Conservation (phyloP, 768 basidiomycete genomes). For the Russula virescens region DNA sequence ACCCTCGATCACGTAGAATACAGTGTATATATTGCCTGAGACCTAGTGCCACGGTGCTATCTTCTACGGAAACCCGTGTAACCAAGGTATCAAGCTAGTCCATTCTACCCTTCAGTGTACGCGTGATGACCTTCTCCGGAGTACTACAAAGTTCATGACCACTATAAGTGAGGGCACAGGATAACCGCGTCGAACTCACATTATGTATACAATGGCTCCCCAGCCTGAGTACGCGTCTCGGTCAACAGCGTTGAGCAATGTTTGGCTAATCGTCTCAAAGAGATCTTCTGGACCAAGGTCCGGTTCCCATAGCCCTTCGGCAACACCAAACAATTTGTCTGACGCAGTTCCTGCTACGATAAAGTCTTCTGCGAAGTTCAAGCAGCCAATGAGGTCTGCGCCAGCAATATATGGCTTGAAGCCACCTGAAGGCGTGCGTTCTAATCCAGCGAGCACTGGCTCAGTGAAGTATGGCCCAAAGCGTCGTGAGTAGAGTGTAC, state of each 20-base stretch:
- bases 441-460: slow-evolving; percentile 91
- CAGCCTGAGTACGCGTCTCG: slow-evolving; percentile 96
- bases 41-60: neutral
- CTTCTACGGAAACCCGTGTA: neutral
- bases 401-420: slow-evolving; percentile 91
- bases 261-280: slow-evolving; percentile 98
- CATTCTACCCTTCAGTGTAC: slow-evolving; percentile 88
- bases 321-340: slow-evolving; percentile 91
- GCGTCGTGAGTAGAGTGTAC: slow-evolving; percentile 91
- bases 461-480: slow-evolving; percentile 97
- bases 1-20: neutral
- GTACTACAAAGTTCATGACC: slow-evolving; percentile 40
- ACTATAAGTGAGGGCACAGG: slow-evolving; percentile 9
- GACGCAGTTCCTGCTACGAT: slow-evolving; percentile 93
- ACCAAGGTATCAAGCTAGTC: slow-evolving; percentile 46
- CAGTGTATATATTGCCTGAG: slow-evolving; percentile 2
- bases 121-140: slow-evolving; percentile 70
- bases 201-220: slow-evolving; percentile 92
- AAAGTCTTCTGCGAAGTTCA: slow-evolving; percentile 95
- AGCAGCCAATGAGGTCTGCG: slow-evolving; percentile 89
- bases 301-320: slow-evolving; percentile 98
- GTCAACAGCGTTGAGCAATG: slow-evolving; percentile 90
- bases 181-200: slow-evolving; percentile 50
- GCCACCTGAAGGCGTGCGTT: slow-evolving; percentile 62
- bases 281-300: slow-evolving; percentile 93